phyloP scores from a whole-genome alignment of 1,139 yeast species.

The Groenewaldozyma sp. region DNA sequence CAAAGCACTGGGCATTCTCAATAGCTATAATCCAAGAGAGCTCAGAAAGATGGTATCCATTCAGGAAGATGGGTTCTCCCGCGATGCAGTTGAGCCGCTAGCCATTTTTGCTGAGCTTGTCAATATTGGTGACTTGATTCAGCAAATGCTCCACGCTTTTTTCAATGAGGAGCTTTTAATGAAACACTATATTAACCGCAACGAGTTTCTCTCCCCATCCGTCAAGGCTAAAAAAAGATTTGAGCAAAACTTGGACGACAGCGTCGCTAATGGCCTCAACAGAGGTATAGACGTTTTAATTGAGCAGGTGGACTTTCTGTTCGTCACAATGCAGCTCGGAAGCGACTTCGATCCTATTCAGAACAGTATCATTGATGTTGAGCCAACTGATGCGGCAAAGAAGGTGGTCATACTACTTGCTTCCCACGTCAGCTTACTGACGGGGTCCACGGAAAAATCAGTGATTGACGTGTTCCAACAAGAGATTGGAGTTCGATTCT shows the following conservation, averaged over 20 bases:
- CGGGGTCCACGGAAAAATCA: conserved; percentile 79
- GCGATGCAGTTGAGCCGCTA: conserved; percentile 58
- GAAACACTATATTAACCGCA: conserved; percentile 52
- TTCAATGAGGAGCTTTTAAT: conserved; percentile 75
- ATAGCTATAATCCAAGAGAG: conserved; percentile 60
- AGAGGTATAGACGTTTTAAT: conserved; percentile 83
- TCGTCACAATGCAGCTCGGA: conserved; percentile 43
- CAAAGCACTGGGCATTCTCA: conserved; percentile 62
- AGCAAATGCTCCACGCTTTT: conserved; percentile 87
- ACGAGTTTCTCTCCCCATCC: conserved; percentile 73
- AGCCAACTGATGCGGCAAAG: conserved; percentile 65
- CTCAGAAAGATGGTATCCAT: conserved; percentile 27
- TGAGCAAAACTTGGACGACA: conserved; percentile 74
- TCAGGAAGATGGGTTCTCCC: conserved; percentile 16
- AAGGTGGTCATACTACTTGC: conserved; percentile 54
- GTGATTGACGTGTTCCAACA: conserved; percentile 89
- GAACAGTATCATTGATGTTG: conserved; percentile 27
- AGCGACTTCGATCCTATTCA: conserved; percentile 42
- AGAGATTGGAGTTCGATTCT: conserved; percentile 84
- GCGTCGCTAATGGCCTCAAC: conserved; percentile 87
- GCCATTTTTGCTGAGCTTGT: conserved; percentile 83
- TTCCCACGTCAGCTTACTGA: conserved; percentile 65
- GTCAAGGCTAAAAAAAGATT: conserved; percentile 71
- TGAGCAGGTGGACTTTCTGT: conserved; percentile 56
- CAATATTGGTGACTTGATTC: conserved; percentile 83